phyloP scores from a whole-genome alignment of 148 eudicot genomes.

The Persicaria tinctoria region DNA sequence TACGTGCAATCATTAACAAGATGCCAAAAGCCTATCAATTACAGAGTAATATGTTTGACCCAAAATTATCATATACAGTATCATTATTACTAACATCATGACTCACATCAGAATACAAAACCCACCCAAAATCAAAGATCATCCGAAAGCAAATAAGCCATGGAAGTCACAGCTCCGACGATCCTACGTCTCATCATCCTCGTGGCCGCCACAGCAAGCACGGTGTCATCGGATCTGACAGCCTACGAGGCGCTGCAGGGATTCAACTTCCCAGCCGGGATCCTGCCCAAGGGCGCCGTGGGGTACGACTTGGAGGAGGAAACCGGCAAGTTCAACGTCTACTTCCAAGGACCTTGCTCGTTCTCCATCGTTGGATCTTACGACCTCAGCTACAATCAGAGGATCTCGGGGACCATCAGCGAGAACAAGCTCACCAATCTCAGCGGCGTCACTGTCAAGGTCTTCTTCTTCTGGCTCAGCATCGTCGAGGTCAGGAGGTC shows the following conservation, averaged over 20 bases:
- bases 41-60: too few species aligned
- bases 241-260: conserved; percentile 39
- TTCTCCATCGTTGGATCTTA: conserved; percentile 39
- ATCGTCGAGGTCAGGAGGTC: conserved; percentile 36
- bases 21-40: too few species aligned
- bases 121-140: neutral
- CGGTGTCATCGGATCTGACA: neutral
- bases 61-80: too few species aligned
- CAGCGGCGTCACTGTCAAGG: conserved; percentile 40
- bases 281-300: conserved; percentile 46
- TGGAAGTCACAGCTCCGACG: neutral
- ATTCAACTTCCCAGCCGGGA: conserved; percentile 48
- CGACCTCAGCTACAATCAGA: conserved; percentile 33
- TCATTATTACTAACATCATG: too few species aligned
- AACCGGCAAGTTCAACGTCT: conserved; percentile 40
- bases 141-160: neutral
- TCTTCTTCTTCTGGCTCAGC: conserved; percentile 39
- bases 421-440: conserved; percentile 23
- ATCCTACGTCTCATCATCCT: conserved; percentile 3
- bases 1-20: too few species aligned
- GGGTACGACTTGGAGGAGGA: conserved; percentile 37
- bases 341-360: conserved; percentile 25
- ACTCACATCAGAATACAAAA: too few species aligned
- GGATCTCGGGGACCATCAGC: conserved; percentile 28
- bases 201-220: neutral